Percentiles rank a stretch among this genome's conserved stretches.
These are phyloP conservation scores for Gyromitra esculenta DNA, from an alignment of 2,329 filamentous ascomycete species.

Conservation along the genomic window DNA sequence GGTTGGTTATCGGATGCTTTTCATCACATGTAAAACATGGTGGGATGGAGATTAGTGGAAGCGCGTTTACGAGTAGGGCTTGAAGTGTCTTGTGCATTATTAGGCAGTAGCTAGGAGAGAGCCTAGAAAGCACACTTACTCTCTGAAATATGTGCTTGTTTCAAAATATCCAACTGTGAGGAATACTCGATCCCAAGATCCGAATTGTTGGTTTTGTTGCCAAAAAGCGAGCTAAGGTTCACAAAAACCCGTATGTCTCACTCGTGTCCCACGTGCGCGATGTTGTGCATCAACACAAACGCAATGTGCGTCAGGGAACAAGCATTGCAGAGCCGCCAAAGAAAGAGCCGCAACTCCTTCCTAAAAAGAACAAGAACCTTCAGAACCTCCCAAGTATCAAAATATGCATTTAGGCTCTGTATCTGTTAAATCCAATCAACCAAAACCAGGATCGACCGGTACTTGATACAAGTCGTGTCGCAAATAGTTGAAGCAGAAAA, in stretches of 20 bases:
- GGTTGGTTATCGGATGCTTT: neutral
- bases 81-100: neutral
- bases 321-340: neutral
- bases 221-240: neutral
- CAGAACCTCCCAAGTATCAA: no score
- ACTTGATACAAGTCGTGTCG: no score
- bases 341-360: neutral
- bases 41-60: no score
- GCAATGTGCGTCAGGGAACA: neutral
- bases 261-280: neutral
- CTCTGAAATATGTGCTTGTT: neutral
- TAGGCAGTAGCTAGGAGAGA: neutral
- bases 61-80: neutral
- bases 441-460: no score
- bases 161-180: neutral
- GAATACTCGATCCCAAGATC: neutral
- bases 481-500: no score
- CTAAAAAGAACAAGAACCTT: neutral
- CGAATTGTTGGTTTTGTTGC: neutral
- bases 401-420: no score
- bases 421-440: no score
- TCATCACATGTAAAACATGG: neutral
- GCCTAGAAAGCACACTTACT: neutral
- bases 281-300: neutral
- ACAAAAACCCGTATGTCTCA: neutral